Conservation (phyloP, 2,329 filamentous ascomycete genomes). For the Aphanocladium album region DNA sequence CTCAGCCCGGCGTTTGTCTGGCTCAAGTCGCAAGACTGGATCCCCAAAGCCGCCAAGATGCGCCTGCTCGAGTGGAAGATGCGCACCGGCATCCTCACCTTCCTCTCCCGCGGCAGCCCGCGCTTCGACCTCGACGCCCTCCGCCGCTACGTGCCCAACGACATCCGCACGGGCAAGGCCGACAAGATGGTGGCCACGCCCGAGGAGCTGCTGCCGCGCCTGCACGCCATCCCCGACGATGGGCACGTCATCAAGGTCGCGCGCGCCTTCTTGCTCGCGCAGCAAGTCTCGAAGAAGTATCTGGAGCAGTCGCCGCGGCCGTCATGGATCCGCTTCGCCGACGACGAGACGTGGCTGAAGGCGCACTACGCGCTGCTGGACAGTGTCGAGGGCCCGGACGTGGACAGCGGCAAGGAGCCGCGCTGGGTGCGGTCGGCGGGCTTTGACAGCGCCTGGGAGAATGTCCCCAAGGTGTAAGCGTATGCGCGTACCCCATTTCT, state of each 20-base stretch:
- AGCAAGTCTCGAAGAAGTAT: slow-evolving; percentile 45
- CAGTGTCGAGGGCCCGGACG: slow-evolving; percentile 43
- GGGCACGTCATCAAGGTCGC: slow-evolving; percentile 76
- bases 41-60: slow-evolving; percentile 55
- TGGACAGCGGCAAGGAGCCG: slow-evolving; percentile 27
- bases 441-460: slow-evolving; percentile 61
- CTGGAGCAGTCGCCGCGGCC: slow-evolving; percentile 33
- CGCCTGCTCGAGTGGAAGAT: slow-evolving; percentile 80
- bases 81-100: slow-evolving; percentile 67
- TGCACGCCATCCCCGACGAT: slow-evolving; percentile 59
- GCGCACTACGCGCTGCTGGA: slow-evolving; percentile 59
- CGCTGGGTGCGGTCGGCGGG: slow-evolving; percentile 60
- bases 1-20: slow-evolving; percentile 65
- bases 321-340: slow-evolving; percentile 46
- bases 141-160: slow-evolving; percentile 50
- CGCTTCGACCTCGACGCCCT: slow-evolving; percentile 56
- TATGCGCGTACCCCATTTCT: not conserved
- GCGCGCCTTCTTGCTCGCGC: slow-evolving; percentile 62
- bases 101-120: slow-evolving; percentile 63
- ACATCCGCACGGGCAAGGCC: slow-evolving; percentile 17
- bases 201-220: slow-evolving; percentile 43
- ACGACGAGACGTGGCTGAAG: slow-evolving; percentile 54
- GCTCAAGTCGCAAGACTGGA: slow-evolving; percentile 57
- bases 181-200: slow-evolving; percentile 37
- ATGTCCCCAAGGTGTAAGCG: slow-evolving; percentile 22